Evolutionary conservation across 768 basidiomycete genomes (phyloP).

Genomic region (Mycena venus): DNA sequence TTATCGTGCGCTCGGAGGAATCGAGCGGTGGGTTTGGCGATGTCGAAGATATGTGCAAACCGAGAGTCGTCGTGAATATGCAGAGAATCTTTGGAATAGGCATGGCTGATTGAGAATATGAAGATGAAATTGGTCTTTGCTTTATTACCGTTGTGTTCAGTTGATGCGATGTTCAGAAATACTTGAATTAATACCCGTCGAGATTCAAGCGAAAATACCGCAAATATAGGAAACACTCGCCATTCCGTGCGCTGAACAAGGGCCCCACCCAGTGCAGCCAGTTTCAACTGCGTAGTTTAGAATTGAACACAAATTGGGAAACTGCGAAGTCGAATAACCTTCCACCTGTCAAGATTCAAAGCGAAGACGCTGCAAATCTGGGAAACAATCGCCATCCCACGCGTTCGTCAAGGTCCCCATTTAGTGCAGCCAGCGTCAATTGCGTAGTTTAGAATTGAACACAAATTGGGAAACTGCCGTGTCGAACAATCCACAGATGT

Average conservation of each 20-base stretch:
- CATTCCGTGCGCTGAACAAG: too few species aligned
- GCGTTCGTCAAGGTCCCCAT: background rate
- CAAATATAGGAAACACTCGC: too few species aligned
- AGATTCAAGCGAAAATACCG: too few species aligned
- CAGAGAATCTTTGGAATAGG: constrained; percentile 5
- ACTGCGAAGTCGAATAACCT: too few species aligned
- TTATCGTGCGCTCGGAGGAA: background rate
- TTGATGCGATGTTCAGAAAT: background rate
- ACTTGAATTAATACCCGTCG: too few species aligned
- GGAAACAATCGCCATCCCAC: background rate
- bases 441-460: background rate
- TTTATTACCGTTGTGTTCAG: background rate
- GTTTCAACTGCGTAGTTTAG: too few species aligned
- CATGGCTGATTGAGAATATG: background rate
- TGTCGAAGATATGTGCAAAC: constrained; percentile 11
- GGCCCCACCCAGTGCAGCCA: too few species aligned
- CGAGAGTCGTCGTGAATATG: constrained; percentile 1
- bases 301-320: too few species aligned
- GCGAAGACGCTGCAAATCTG: background rate
- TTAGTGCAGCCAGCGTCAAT: background rate
- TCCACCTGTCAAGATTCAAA: background rate
- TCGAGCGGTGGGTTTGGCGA: constrained; percentile 21
- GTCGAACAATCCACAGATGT: background rate
- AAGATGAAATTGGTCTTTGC: background rate
- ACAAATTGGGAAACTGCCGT: background rate